These are phyloP conservation scores for Cucurbita pepo DNA, from an alignment of 306 rosid species.

Conservation along the genomic window DNA sequence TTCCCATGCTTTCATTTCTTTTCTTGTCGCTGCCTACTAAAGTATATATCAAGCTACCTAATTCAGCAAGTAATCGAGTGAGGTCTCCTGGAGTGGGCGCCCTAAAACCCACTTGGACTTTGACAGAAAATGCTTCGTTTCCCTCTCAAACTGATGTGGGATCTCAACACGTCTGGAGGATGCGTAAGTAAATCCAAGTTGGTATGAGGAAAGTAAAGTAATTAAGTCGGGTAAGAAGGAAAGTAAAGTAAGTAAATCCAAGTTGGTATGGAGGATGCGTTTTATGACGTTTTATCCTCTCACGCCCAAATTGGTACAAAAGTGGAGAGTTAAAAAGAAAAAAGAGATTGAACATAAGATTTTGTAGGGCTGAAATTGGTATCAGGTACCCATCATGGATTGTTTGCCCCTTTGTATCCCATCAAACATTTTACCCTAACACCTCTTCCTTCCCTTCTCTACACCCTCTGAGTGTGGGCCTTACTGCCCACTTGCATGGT, in stretches of 20 bases:
- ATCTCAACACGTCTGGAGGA: neutral
- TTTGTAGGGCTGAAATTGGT: neutral
- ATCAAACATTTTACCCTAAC: neutral
- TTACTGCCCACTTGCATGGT: neutral
- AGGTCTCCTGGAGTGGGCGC: too few relatives aligned
- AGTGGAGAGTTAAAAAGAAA: neutral
- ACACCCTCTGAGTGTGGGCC: neutral
- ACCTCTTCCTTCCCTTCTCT: neutral
- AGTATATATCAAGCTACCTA: neutral
- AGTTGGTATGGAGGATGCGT: neutral
- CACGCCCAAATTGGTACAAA: neutral
- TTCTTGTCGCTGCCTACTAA: neutral
- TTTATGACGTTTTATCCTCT: neutral
- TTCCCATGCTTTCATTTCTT: neutral
- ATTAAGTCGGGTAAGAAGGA: neutral
- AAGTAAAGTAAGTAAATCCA: neutral
- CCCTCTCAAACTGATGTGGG: too few relatives aligned
- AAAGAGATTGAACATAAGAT: neutral
- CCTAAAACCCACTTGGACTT: too few relatives aligned
- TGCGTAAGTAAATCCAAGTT: neutral
- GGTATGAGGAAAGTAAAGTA: neutral
- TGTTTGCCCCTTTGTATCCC: conserved; percentile 1
- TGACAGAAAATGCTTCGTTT: too few relatives aligned
- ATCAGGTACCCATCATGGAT: conserved; percentile 3
- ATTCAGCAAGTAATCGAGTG: neutral